Evolutionary conservation across 2,329 filamentous ascomycete species (phyloP), one percentile per base, ranked within the genome.

Genomic region (Cytospora paraplurivora): DNA sequence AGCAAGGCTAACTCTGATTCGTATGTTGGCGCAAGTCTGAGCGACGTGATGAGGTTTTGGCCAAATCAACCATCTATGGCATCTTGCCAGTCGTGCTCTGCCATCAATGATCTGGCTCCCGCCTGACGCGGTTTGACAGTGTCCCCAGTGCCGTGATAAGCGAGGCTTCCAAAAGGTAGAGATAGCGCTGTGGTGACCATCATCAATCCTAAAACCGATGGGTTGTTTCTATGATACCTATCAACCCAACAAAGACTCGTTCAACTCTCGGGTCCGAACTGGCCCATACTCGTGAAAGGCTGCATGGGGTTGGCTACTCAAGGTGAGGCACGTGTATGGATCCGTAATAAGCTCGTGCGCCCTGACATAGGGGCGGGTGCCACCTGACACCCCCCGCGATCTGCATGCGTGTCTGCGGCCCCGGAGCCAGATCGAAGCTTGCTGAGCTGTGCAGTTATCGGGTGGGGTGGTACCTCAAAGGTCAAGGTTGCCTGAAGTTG

Each of bases 311-410:
- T n/a, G 41, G 44, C n/a, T 47, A 47, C 44, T 47, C 44, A 47
- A 47, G 44, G 19, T 11, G 44, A 47, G n/a, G 44, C 44, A 47
- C 44, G 44, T 47, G 44, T 47, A 47, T 19, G 44, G 17, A 19
- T 44, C 41, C 41, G 17, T 44, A 19, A 37, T 10, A 47, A 19
- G 44, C 44, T 47, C 44, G 44, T 47, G 44, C 44, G 44, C 44
- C 44, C 44, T 47, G 17, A 47, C 44, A 47, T 47, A 47, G n/a
- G 44, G 44, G 44, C 44, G 44, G 44, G 44, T 47, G 44, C 44
- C 44, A 47, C 21, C 44, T 47, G 44, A 47, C 44, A n/a, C 21
- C 21, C 44, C 41, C 44, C 44, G 44, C 44, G n/a, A 47, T 47
- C 44, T 47, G 44, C 44, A 47, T 21, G n/a, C n/a, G 17, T 47